Evolutionary conservation across 1,284 basidiomycete genomes (phyloP).

Genomic region (Marasmius tenuissimus): DNA sequence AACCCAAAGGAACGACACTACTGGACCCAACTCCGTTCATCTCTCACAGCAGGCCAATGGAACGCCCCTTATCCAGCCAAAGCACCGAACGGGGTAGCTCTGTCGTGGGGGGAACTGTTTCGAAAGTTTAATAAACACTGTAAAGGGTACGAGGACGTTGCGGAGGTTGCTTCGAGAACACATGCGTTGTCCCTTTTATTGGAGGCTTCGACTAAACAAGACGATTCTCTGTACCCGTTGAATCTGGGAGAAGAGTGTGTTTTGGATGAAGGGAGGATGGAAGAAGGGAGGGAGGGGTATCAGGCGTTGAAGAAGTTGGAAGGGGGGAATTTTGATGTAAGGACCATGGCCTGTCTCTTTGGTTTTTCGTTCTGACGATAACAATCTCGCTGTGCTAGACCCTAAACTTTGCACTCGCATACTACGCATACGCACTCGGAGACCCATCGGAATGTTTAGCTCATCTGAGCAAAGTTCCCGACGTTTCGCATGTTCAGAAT

Average conservation of each 20-base stretch:
- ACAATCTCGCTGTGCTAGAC: conserved; percentile 39
- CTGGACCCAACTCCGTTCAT: conserved; percentile 67
- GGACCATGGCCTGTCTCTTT: conserved; percentile 24
- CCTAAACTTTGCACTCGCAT: conserved; percentile 65
- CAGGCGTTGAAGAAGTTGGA: conserved; percentile 50
- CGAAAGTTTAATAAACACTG: conserved; percentile 91
- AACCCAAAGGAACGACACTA: conserved; percentile 67
- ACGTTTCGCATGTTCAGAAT: conserved; percentile 47
- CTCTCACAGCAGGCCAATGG: conserved; percentile 73
- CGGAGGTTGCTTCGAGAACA: conserved; percentile 66
- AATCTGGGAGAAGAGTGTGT: conserved; percentile 55
- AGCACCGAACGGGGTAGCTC: conserved; percentile 50
- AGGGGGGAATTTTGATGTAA: conserved; percentile 56
- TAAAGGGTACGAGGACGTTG: conserved; percentile 54
- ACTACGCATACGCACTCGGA: conserved; percentile 75
- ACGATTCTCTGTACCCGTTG: conserved; percentile 43
- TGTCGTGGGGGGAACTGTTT: conserved; percentile 81
- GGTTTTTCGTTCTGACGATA: not conserved
- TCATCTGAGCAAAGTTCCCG: conserved; percentile 56
- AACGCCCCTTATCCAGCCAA: conserved; percentile 58
- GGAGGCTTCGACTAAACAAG: conserved; percentile 40
- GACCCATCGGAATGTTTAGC: conserved; percentile 62
- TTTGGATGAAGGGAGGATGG: conserved; percentile 50
- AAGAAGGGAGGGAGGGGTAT: conserved; percentile 54
- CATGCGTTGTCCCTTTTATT: conserved; percentile 63